A percentile compares a stretch with the other conserved stretches of the same genome.
These are phyloP conservation scores for Aspergillus intermedius DNA, from an alignment of 2,329 filamentous ascomycete species.

Conservation along the genomic window DNA sequence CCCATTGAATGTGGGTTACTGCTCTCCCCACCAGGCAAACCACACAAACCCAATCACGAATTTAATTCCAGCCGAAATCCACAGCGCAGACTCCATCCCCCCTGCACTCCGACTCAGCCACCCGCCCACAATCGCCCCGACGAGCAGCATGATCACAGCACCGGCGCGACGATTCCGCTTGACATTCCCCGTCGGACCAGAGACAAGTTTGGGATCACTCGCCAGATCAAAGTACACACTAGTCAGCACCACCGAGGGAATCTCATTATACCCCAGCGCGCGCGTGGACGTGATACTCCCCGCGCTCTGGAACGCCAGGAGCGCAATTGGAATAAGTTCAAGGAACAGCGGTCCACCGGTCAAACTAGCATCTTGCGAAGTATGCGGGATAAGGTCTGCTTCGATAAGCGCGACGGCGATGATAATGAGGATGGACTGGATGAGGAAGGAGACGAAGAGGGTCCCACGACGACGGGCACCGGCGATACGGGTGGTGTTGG, in stretches of 20 bases:
- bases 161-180: conserved; percentile 34
- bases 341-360: conserved; percentile 28
- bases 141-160: conserved; percentile 31
- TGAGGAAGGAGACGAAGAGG: conserved; percentile 36
- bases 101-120: conserved; percentile 37
- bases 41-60: conserved; percentile 30
- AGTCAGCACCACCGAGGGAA: conserved; percentile 42
- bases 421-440: conserved; percentile 33
- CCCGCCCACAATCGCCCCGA: conserved; percentile 38
- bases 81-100: conserved; percentile 39
- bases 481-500: conserved; percentile 28
- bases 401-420: conserved; percentile 37
- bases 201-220: conserved; percentile 32
- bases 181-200: conserved; percentile 30
- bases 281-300: conserved; percentile 40
- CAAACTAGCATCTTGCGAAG: conserved; percentile 10
- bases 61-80: conserved; percentile 39
- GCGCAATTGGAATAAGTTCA: conserved; percentile 36
- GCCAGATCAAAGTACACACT: conserved; percentile 43
- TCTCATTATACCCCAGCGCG: conserved; percentile 36
- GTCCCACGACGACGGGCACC: conserved; percentile 30
- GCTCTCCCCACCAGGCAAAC: conserved; percentile 27
- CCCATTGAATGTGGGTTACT: too few species aligned
- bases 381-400: conserved; percentile 32
- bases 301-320: conserved; percentile 41